These are phyloP conservation scores for Alternaria ethzedia DNA, from an alignment of 2,329 filamentous ascomycete species.

Conservation along the genomic window DNA sequence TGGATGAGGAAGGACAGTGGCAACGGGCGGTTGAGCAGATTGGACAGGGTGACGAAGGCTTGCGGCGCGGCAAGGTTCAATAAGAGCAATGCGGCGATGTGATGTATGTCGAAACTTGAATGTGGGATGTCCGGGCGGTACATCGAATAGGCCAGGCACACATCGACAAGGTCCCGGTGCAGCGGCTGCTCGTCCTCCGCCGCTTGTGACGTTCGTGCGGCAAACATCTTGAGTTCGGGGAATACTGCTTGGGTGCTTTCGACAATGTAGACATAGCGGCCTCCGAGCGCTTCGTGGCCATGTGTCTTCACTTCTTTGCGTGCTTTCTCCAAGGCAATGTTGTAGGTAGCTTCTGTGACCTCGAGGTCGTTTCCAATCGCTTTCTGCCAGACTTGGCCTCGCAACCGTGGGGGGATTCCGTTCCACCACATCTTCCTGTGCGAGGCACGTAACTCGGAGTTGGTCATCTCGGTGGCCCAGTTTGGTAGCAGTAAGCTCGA, in stretches of 20 bases:
- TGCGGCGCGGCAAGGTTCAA: conserved; percentile 71
- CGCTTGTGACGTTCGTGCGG: conserved; percentile 46
- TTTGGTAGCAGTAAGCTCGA: conserved; percentile 77
- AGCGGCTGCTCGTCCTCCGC: conserved; percentile 64
- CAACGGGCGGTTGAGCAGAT: conserved; percentile 76
- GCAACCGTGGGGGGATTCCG: conserved; percentile 73
- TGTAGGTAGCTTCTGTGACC: conserved; percentile 70
- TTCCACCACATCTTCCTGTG: conserved; percentile 80
- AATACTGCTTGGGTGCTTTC: conserved; percentile 71
- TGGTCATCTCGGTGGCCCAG: conserved; percentile 72
- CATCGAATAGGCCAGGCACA: conserved; percentile 80
- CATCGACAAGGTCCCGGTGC: conserved; percentile 71
- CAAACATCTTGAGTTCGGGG: conserved; percentile 75
- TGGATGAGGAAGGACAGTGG: conserved; percentile 77
- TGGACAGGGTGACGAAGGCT: conserved; percentile 75
- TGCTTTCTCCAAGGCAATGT: conserved; percentile 72
- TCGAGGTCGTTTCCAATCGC: conserved; percentile 78
- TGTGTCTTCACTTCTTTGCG: conserved; percentile 64
- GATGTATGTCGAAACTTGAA: conserved; percentile 71
- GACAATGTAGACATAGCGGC: conserved; percentile 35
- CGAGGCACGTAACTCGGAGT: conserved; percentile 32
- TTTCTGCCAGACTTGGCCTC: conserved; percentile 72
- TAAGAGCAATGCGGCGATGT: conserved; percentile 74
- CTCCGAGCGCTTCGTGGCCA: conserved; percentile 49
- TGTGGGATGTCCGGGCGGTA: conserved; percentile 85